A percentile compares a stretch with the other conserved stretches of the same genome.
Conservation (phyloP, 1,139 yeast species). For the Maudiozyma humilis region DNA sequence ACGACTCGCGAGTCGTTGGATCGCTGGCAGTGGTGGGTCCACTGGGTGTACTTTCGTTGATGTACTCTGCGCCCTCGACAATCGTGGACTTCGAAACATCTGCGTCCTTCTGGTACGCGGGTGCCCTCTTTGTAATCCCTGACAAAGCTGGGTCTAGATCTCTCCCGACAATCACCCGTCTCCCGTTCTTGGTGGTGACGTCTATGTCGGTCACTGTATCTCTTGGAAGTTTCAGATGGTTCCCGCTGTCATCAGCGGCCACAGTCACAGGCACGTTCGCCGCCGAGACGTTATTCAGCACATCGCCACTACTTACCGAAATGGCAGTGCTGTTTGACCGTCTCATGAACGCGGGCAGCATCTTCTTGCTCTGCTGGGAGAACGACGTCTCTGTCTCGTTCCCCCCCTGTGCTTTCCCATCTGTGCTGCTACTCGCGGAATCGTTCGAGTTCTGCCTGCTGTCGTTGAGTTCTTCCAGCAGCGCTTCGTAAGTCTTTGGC, state of each 20-base stretch:
- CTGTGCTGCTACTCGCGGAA: neutral
- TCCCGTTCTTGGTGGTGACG: neutral
- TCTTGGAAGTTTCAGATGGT: neutral
- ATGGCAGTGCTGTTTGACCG: slow-evolving; percentile 1
- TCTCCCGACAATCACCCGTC: slow-evolving; percentile 1
- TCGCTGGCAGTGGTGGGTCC: neutral
- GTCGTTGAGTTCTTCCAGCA: slow-evolving; percentile 20
- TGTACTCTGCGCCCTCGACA: neutral
- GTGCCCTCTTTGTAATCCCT: neutral
- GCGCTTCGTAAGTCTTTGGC: slow-evolving; percentile 30
- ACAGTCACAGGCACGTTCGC: neutral
- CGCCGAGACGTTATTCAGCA: neutral
- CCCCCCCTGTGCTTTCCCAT: neutral
- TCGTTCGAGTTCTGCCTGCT: slow-evolving; percentile 25
- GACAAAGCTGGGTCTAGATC: neutral
- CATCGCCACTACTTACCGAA: neutral
- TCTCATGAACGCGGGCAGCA: slow-evolving; percentile 5
- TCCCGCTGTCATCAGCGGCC: neutral
- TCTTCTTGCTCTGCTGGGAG: slow-evolving; percentile 5
- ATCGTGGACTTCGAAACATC: neutral
- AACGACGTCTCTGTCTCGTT: slow-evolving; percentile 3
- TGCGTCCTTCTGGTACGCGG: neutral
- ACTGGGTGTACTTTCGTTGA: neutral
- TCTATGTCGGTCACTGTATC: neutral
- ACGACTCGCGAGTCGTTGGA: neutral